phyloP scores from a whole-genome alignment of 2,329 filamentous ascomycete genomes.

The Geosmithia flava region DNA sequence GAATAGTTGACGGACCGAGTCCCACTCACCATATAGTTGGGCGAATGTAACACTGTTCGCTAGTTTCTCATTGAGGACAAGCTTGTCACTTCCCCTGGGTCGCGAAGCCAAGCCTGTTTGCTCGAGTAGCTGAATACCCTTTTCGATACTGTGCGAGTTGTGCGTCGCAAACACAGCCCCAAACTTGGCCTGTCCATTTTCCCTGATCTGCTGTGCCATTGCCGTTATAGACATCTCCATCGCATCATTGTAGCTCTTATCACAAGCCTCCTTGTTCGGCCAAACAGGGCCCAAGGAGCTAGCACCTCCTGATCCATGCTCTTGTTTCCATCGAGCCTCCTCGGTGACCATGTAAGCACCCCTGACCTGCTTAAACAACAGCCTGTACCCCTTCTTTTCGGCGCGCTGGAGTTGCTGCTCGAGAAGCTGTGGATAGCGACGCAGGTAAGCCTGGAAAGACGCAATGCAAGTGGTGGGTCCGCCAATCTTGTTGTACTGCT shows the following conservation, averaged over 20 bases:
- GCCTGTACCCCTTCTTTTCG: conserved; percentile 7
- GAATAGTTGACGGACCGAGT: no score
- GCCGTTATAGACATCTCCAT: conserved; percentile 17
- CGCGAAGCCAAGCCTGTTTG: background rate
- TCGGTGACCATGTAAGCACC: conserved; percentile 1
- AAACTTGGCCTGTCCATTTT: conserved; percentile 4
- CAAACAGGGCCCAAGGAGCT: conserved; percentile 4
- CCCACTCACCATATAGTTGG: conserved; percentile 1
- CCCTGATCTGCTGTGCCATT: conserved; percentile 2
- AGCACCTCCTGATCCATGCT: no score
- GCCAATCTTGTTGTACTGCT: conserved; percentile 8
- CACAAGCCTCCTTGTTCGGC: background rate
- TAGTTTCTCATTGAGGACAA: background rate
- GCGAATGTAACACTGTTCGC: conserved; percentile 1
- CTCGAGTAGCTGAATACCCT: background rate
- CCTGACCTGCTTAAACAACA: conserved; percentile 5
- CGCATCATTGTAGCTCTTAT: background rate
- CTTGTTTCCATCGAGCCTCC: background rate
- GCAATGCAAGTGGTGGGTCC: conserved; percentile 9
- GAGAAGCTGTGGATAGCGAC: conserved; percentile 9
- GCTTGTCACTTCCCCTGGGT: background rate
- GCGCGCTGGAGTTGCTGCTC: conserved; percentile 9
- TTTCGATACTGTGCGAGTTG: background rate
- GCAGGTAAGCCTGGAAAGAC: conserved; percentile 9
- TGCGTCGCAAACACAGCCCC: conserved; percentile 2